A percentile compares a stretch with the other conserved stretches of the same genome.
Conservation (phyloP, 495 filamentous ascomycete species). For the Penicillium arizonense region DNA sequence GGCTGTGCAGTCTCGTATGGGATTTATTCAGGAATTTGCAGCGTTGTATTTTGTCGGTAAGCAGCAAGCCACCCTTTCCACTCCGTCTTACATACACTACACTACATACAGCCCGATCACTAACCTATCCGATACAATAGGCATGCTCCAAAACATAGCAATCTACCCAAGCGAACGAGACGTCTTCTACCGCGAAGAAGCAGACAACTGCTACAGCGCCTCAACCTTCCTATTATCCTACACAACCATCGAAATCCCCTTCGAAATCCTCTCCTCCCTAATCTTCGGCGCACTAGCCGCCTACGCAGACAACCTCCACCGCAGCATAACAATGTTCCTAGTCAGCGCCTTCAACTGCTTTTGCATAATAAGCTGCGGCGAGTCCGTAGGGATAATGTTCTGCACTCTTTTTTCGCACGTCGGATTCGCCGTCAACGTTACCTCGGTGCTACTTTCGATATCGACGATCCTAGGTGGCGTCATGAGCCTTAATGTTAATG, state of each 20-base stretch:
- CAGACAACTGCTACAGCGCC: slow-evolving; percentile 63
- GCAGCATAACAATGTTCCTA: slow-evolving; percentile 61
- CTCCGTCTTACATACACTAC: not conserved
- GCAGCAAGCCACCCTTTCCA: slow-evolving; percentile 39
- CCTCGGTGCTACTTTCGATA: slow-evolving; percentile 60
- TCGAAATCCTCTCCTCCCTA: slow-evolving; percentile 62
- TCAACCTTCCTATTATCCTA: slow-evolving; percentile 69
- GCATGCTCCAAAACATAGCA: slow-evolving; percentile 75
- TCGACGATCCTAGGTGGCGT: slow-evolving; percentile 67
- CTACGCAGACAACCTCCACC: slow-evolving; percentile 60
- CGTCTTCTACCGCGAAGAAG: slow-evolving; percentile 69
- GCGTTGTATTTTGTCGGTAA: slow-evolving; percentile 70
- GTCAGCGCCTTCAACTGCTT: slow-evolving; percentile 66
- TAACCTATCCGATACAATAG: slow-evolving; percentile 35
- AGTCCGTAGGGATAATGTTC: slow-evolving; percentile 77
- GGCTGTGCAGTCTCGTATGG: slow-evolving; percentile 66
- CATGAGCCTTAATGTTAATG: slow-evolving; percentile 63
- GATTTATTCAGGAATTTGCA: slow-evolving; percentile 66
- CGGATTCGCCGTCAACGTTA: slow-evolving; percentile 71
- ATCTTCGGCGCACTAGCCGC: slow-evolving; percentile 60
- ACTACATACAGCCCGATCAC: not conserved
- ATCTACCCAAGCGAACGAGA: slow-evolving; percentile 68
- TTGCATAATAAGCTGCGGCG: slow-evolving; percentile 69
- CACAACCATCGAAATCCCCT: slow-evolving; percentile 64
- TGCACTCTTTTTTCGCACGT: slow-evolving; percentile 72